Percentiles rank a stretch among this genome's conserved stretches.
phyloP scores from a whole-genome alignment of 768 basidiomycete genomes.

The Leccinum barrowsii region DNA sequence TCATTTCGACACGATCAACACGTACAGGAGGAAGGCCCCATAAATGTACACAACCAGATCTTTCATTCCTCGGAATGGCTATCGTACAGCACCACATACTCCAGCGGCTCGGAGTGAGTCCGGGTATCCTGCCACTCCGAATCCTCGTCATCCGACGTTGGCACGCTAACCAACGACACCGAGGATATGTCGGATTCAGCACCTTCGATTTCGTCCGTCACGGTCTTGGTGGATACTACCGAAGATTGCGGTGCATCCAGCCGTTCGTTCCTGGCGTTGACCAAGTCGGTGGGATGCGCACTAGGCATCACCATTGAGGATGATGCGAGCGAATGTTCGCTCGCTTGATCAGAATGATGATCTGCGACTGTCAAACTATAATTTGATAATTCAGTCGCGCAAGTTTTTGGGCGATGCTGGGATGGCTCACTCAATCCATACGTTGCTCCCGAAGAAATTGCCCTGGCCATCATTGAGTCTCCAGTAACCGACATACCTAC shows the following conservation, averaged over 20 bases:
- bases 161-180: slow-evolving; percentile 58
- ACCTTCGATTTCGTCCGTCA: slow-evolving; percentile 37
- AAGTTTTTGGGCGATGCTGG: neutral
- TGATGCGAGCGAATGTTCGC: slow-evolving; percentile 55
- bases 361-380: slow-evolving; percentile 67
- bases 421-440: slow-evolving; percentile 74
- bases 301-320: slow-evolving; percentile 67
- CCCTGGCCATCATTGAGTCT: slow-evolving; percentile 57
- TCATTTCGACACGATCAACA: neutral
- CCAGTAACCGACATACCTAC: slow-evolving; percentile 78
- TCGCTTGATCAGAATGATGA: slow-evolving; percentile 34
- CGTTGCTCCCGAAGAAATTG: slow-evolving; percentile 58
- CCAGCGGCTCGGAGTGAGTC: slow-evolving; percentile 40
- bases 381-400: slow-evolving; percentile 2
- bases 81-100: slow-evolving; percentile 75
- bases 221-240: slow-evolving; percentile 25
- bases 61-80: slow-evolving; percentile 50
- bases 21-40: neutral
- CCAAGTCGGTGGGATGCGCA: slow-evolving; percentile 23
- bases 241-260: slow-evolving; percentile 11
- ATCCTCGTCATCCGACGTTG: slow-evolving; percentile 53
- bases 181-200: slow-evolving; percentile 43
- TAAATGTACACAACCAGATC: slow-evolving; percentile 4
- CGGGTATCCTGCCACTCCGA: slow-evolving; percentile 60
- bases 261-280: slow-evolving; percentile 2